Base-by-base conservation (phyloP, 2,329 filamentous ascomycete species). In the Cordyceps militaris region DNA sequence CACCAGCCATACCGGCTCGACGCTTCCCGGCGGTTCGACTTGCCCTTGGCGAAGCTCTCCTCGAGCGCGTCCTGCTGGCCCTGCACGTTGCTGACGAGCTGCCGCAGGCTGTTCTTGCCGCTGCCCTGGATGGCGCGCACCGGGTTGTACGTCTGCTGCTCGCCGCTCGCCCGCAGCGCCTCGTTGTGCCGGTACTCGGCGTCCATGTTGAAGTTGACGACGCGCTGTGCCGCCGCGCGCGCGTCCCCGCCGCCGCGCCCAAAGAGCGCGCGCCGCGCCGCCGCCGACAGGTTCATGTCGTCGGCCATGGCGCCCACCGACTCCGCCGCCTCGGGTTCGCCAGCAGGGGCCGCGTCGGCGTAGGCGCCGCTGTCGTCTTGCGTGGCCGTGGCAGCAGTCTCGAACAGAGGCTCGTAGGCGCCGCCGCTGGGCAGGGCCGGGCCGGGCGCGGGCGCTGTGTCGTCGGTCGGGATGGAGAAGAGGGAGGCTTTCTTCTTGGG, bases 121-220 rank as follows among this genome's bases (percentile, higher is more conserved):
- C 61, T 59, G 60, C 91, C 89, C 3, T 91, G 88, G 24, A 89
- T 86, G 68, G 96, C 87, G 53, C 91, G 87, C 57, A 97, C 86
- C 8, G 91, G 89, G 66, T 93, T 92, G 73, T 95, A 88, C 51
- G 84, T 81, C 56, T 85, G 84, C 66, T 84, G 76, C 69, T 91
- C 84, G 67, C 88, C 87, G 51, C 83, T 76, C 19, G 85, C 82
- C 11, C 90, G 83, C 23, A 95, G 69, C 63, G 80, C 79, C 73
- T 96, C 89, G 70, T 97, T 97, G 66, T 88, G 84, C 24, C 81
- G 82, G 71, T 97, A 97, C 74, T 97, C 92, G 59, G 78, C 76
- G 69, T 95, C 91, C 63, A 91, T 92, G 73, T 96, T 90, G 80
- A 97, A 96, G 66, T 88, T 91, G 62, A 92, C 80, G 38, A 96